Evolutionary conservation across 1,284 basidiomycete genomes (phyloP).

Genomic region (Neolentinus lepideus): DNA sequence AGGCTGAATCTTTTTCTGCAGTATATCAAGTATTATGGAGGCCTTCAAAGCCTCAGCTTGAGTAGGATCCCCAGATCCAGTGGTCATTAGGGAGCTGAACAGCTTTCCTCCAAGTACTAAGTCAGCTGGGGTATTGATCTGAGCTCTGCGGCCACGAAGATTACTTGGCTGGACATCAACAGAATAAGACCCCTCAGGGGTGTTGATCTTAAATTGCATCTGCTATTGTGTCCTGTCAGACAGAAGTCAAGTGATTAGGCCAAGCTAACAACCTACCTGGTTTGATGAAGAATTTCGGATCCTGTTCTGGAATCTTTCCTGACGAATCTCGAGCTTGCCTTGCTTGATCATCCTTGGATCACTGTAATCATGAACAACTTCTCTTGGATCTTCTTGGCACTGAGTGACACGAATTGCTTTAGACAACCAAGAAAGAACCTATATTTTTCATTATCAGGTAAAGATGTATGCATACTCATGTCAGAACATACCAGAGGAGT

Average conservation of each 20-base stretch:
- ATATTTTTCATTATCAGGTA: neutral
- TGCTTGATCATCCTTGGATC: neutral
- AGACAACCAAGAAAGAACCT: neutral
- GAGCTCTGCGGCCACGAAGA: neutral
- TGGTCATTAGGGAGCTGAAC: constrained; percentile 11
- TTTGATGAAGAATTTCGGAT: neutral
- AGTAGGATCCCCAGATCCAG: constrained; percentile 15
- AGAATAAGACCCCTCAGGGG: neutral
- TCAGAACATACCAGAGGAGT: neutral
- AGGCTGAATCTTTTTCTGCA: neutral
- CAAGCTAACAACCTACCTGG: neutral
- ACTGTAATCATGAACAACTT: neutral
- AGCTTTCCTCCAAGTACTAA: neutral
- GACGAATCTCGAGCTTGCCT: neutral
- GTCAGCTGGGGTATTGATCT: neutral
- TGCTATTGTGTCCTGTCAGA: neutral
- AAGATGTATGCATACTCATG: neutral
- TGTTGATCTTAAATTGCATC: neutral
- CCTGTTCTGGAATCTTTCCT: neutral
- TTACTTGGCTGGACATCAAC: neutral
- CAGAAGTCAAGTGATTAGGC: no score
- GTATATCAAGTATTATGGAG: neutral
- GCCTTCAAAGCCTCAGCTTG: constrained; percentile 7
- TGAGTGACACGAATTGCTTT: neutral
- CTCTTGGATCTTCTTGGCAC: neutral